Evolutionary conservation across 2,329 filamentous ascomycete species (phyloP), one percentile per base, ranked within the genome.

Genomic region (Tolypocladium sp.): DNA sequence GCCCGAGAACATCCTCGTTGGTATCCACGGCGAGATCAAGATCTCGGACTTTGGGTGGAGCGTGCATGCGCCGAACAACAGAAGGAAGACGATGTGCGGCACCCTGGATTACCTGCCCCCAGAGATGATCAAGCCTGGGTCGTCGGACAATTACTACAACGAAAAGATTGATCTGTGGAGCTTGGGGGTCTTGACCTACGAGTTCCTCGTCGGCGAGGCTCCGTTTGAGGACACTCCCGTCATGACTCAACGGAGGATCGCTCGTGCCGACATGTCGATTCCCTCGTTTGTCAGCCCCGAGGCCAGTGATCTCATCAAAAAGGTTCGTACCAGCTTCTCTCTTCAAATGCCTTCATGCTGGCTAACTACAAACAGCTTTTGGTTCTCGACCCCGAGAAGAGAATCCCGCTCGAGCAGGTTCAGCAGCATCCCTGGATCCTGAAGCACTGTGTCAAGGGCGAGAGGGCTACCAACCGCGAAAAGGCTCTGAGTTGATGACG

Each of bases 41-140:
- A 92, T 99, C 69, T 95, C 91, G 5, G 94, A 99, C 74, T 99
- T 97, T 70, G 93, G 94, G 56, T 99, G 94, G 94, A 95, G 90
- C 71, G 94, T 97, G 4, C 94, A 99, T 74, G 94, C 94, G 6
- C 94, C 94, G 35, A 97, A 96, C 75, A 95, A 93, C 77, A 82
- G 94, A 66, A 83, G 94, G 62, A 89, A 92, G 70, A 99, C 94
- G 59, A 92, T 97, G 85, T 99, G 94, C 73, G 94, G 94, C 63
- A 99, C 94, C 22, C 84, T 97, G 49, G 94, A 99, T 76, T 99
- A 99, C 74, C 84, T 99, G 20, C 94, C 94, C 3, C 94, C 94
- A 5, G 94, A 99, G 85, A 99, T 99, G 94, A 84, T 97, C 73
- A 90, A 88, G 73, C 84, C 87, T 4, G 89, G 90, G 52, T 82